A percentile compares a stretch with the other conserved stretches of the same genome.
Evolutionary conservation across 768 basidiomycete genomes (phyloP).

Genomic region (Lentinula raphanica): DNA sequence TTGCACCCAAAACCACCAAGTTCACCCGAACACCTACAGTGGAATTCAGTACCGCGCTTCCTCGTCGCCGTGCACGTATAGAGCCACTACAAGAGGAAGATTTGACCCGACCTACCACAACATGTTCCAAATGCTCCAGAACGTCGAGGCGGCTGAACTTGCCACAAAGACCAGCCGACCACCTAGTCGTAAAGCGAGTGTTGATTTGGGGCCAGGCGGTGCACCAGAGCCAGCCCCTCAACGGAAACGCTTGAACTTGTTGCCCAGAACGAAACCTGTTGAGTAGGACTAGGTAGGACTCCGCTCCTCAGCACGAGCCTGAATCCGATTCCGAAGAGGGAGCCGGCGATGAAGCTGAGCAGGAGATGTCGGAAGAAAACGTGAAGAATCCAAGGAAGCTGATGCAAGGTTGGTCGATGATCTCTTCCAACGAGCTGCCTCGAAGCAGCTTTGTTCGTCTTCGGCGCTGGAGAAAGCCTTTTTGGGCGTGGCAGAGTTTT

Average conservation of each 20-base stretch:
- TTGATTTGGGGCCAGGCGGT: conserved; percentile 36
- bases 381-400: conserved; percentile 72
- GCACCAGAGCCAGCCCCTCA: conserved; percentile 44
- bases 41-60: conserved; percentile 40
- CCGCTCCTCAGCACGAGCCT: conserved; percentile 24
- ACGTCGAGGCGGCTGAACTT: conserved; percentile 49
- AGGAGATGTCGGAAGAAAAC: conserved; percentile 59
- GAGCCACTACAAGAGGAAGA: conserved; percentile 7
- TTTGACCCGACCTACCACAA: not conserved
- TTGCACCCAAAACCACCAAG: conserved; percentile 11
- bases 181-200: conserved; percentile 44
- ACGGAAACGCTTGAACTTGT: conserved; percentile 68
- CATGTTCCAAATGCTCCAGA: conserved; percentile 85
- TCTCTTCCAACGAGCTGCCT: conserved; percentile 60
- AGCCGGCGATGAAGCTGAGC: conserved; percentile 33
- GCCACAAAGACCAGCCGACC: conserved; percentile 45
- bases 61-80: conserved; percentile 22
- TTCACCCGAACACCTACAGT: conserved; percentile 42
- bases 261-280: conserved; percentile 72
- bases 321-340: conserved; percentile 1
- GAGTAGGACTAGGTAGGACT: conserved; percentile 34
- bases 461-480: conserved; percentile 75
- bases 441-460: conserved; percentile 53
- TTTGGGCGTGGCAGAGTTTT: conserved; percentile 57
- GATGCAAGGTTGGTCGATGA: conserved; percentile 76